A percentile compares a stretch with the other conserved stretches of the same genome.
These are phyloP conservation scores for Russula olivacea DNA, from an alignment of 768 basidiomycete genomes.

Conservation along the genomic window DNA sequence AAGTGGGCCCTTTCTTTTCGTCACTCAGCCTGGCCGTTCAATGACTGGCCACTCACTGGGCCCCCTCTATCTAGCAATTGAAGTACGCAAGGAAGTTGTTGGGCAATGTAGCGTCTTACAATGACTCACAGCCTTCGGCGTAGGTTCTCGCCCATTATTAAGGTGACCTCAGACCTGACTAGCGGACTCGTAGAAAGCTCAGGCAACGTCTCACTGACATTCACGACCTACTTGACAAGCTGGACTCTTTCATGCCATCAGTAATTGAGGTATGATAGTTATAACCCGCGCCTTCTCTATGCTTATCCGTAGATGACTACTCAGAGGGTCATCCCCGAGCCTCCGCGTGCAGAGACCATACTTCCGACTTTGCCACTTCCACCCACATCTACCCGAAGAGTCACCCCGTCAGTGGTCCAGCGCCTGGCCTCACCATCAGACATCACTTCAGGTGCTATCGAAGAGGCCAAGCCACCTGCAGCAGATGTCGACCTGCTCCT, in stretches of 20 bases:
- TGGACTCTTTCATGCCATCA: conserved; percentile 48
- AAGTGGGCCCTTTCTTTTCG: conserved; percentile 38
- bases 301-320: not conserved
- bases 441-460: not conserved
- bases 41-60: not conserved
- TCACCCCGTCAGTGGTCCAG: not conserved
- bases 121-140: conserved; percentile 13
- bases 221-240: conserved; percentile 45
- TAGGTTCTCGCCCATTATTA: not conserved
- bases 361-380: conserved; percentile 52
- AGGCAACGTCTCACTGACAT: conserved; percentile 43
- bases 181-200: conserved; percentile 34
- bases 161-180: not conserved
- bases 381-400: conserved; percentile 19
- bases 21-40: not conserved
- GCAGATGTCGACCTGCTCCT: conserved; percentile 13
- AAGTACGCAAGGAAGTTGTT: conserved; percentile 14
- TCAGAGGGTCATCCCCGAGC: conserved; percentile 41
- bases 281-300: not conserved
- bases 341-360: conserved; percentile 41
- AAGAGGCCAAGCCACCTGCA: not conserved
- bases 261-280: conserved; percentile 45
- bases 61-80: conserved; percentile 14
- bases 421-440: conserved; percentile 15
- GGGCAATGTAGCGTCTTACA: conserved; percentile 10